Conservation (phyloP, 176 grass and related monocot species). For the Triticum dicoccoides region DNA sequence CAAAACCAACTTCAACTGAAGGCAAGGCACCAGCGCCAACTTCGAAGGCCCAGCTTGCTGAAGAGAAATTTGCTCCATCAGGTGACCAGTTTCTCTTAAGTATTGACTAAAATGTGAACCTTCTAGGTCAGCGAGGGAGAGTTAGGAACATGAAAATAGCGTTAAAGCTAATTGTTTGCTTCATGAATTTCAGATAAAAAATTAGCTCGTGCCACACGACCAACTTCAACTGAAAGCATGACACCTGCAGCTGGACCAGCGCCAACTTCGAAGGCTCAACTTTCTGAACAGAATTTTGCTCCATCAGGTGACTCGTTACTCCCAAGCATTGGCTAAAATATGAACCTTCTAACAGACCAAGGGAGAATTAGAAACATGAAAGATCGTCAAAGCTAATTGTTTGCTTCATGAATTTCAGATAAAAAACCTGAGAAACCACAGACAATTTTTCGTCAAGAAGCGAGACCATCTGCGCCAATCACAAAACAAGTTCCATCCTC, state of each 20-base stretch:
- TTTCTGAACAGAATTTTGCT: background rate
- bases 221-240: background rate
- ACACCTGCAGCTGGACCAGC: background rate
- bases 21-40: background rate
- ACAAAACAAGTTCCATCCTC: background rate
- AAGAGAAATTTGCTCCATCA: background rate
- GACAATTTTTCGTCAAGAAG: slow-evolving; percentile 9
- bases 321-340: background rate
- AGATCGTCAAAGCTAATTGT: slow-evolving; percentile 14
- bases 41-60: background rate
- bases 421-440: background rate
- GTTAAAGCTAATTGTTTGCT: slow-evolving; percentile 20
- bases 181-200: slow-evolving; percentile 24
- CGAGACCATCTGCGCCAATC: slow-evolving; percentile 12
- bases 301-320: slow-evolving; percentile 22
- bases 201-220: background rate
- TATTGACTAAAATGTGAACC: background rate
- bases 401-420: slow-evolving; percentile 24
- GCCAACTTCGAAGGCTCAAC: background rate
- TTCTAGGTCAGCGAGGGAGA: background rate
- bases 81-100: slow-evolving; percentile 17
- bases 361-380: slow-evolving; percentile 9
- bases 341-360: background rate
- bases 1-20: background rate
- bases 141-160: background rate